phyloP scores from a whole-genome alignment of 2,329 filamentous ascomycete species.

The Penicillium hordei region DNA sequence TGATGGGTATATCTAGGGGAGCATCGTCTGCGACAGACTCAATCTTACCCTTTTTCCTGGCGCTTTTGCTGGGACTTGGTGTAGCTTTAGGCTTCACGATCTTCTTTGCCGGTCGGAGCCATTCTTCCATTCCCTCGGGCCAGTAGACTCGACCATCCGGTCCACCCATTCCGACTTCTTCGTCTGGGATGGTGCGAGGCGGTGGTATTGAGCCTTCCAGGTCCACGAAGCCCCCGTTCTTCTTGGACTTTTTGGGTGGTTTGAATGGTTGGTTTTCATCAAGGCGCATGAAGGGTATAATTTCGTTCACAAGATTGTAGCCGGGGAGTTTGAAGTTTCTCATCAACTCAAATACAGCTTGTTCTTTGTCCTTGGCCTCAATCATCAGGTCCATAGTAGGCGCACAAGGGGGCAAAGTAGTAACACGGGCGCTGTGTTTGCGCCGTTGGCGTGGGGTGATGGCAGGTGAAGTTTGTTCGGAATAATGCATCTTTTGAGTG shows the following conservation, averaged over 20 bases:
- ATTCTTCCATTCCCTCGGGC: slow-evolving; percentile 86
- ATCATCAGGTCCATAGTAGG: slow-evolving; percentile 96
- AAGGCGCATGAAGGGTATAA: slow-evolving; percentile 72
- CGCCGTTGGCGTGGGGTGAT: slow-evolving; percentile 75
- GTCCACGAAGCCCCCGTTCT: slow-evolving; percentile 40
- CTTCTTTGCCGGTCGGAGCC: slow-evolving; percentile 78
- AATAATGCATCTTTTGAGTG: slow-evolving; percentile 96
- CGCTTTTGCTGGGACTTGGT: slow-evolving; percentile 21
- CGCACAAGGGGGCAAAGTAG: slow-evolving; percentile 76
- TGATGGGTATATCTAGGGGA: slow-evolving; percentile 7
- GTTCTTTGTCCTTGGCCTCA: slow-evolving; percentile 96
- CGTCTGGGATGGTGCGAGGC: slow-evolving; percentile 55
- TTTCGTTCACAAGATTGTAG: slow-evolving; percentile 70
- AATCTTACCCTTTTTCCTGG: slow-evolving; percentile 23
- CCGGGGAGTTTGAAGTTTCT: slow-evolving; percentile 80
- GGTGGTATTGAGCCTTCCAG: slow-evolving; percentile 47
- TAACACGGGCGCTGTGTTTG: slow-evolving; percentile 80
- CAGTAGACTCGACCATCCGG: slow-evolving; percentile 81
- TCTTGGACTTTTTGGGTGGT: slow-evolving; percentile 49
- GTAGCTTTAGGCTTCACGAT: slow-evolving; percentile 33
- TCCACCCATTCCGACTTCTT: slow-evolving; percentile 84
- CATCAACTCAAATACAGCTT: slow-evolving; percentile 94
- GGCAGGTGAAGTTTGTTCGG: slow-evolving; percentile 73
- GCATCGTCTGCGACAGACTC: slow-evolving; percentile 13
- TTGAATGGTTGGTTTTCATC: slow-evolving; percentile 70